Evolutionary conservation across 768 basidiomycete genomes (phyloP).

Genomic region (Strobilomyces echinocephalus): DNA sequence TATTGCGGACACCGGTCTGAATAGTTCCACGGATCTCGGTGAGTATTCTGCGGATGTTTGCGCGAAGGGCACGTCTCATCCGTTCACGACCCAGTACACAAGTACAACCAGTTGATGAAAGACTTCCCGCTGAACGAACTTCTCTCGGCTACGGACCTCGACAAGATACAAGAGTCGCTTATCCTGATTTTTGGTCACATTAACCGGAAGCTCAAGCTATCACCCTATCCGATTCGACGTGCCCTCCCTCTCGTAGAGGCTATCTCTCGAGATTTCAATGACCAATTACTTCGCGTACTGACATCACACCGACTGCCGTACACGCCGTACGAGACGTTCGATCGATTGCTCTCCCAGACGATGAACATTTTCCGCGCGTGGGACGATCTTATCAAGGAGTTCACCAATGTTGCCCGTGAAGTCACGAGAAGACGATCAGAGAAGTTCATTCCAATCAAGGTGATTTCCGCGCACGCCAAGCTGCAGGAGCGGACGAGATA

Average conservation of each 20-base stretch:
- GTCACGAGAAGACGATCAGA: slow-evolving; percentile 86
- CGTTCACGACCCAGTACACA: slow-evolving; percentile 65
- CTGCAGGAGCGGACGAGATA: slow-evolving; percentile 85
- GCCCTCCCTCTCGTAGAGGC: slow-evolving; percentile 97
- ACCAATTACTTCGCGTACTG: slow-evolving; percentile 86
- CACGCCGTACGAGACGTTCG: slow-evolving; percentile 92
- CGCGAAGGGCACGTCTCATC: not conserved
- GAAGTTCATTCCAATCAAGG: slow-evolving; percentile 96
- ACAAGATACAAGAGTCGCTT: slow-evolving; percentile 89
- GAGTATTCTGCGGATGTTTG: slow-evolving; percentile 20
- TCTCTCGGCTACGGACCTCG: slow-evolving; percentile 91
- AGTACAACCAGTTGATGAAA: slow-evolving; percentile 98
- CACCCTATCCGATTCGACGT: slow-evolving; percentile 94
- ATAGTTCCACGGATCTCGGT: slow-evolving; percentile 89
- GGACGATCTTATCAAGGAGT: slow-evolving; percentile 90
- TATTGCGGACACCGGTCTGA: slow-evolving; percentile 94
- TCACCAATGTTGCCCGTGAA: slow-evolving; percentile 89
- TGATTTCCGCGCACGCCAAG: slow-evolving; percentile 84
- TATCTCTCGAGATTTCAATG: slow-evolving; percentile 96
- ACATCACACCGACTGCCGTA: slow-evolving; percentile 90
- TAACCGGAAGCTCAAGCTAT: slow-evolving; percentile 91
- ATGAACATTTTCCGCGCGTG: slow-evolving; percentile 78
- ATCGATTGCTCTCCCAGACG: slow-evolving; percentile 71
- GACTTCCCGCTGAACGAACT: slow-evolving; percentile 98
- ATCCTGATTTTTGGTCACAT: slow-evolving; percentile 87